A percentile compares a stretch with the other conserved stretches of the same genome.
phyloP scores from a whole-genome alignment of 495 filamentous ascomycete genomes.

The Neurospora sublineolata region DNA sequence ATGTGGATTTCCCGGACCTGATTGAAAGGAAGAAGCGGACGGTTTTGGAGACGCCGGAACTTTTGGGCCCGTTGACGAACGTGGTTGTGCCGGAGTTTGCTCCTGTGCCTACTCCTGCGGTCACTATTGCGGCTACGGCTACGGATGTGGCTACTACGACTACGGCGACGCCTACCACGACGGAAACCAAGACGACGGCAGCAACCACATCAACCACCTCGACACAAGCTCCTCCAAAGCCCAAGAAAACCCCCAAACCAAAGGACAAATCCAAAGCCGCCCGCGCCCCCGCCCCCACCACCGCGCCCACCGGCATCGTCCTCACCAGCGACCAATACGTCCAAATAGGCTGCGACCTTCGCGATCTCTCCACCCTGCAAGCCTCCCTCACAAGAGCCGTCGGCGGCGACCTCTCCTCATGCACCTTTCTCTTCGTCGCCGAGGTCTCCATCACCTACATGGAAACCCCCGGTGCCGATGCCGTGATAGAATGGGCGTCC shows the following conservation, averaged over 20 bases:
- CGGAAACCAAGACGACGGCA: background rate
- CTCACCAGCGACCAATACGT: slow-evolving; percentile 61
- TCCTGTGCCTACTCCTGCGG: background rate
- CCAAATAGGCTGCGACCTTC: slow-evolving; percentile 74
- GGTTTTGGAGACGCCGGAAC: slow-evolving; percentile 48
- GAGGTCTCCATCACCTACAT: slow-evolving; percentile 92
- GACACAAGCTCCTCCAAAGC: slow-evolving; percentile 16
- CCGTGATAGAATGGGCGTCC: slow-evolving; percentile 58
- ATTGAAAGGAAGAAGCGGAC: slow-evolving; percentile 62
- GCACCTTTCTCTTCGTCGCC: slow-evolving; percentile 63
- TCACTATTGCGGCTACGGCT: background rate
- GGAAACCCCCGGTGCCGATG: slow-evolving; percentile 62
- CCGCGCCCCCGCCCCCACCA: background rate
- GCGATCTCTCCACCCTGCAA: slow-evolving; percentile 48
- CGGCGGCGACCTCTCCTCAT: slow-evolving; percentile 36
- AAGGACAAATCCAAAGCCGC: background rate
- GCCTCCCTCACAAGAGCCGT: slow-evolving; percentile 42
- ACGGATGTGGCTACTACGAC: background rate
- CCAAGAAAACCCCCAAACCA: background rate
- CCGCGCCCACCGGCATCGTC: slow-evolving; percentile 19
- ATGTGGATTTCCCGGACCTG: slow-evolving; percentile 77
- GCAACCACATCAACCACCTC: slow-evolving; percentile 30
- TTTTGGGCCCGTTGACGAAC: slow-evolving; percentile 27
- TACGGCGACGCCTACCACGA: background rate
- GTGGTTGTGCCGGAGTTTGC: background rate